Percentiles rank a stretch among this genome's conserved stretches.
Evolutionary conservation across 208 protist genomes (phyloP).

Genomic region (Trichomonas tenax): DNA sequence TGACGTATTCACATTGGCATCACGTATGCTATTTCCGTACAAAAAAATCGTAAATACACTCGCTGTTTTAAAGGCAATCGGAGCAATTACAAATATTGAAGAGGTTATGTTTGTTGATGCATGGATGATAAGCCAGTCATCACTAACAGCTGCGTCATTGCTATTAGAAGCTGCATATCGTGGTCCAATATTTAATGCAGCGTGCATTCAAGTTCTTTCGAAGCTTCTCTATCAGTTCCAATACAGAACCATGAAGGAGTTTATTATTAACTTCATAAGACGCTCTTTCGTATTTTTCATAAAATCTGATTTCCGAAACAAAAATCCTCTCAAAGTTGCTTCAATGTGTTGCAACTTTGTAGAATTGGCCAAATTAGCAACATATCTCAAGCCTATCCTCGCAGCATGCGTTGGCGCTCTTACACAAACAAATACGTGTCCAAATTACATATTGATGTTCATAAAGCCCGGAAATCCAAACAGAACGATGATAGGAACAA

Average conservation of each 20-base stretch:
- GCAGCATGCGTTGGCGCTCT: not conserved
- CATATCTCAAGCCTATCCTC: not conserved
- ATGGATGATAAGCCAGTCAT: not conserved
- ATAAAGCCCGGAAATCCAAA: not conserved
- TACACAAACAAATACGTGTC: not conserved
- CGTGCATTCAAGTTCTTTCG: not conserved
- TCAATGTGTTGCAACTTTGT: not conserved
- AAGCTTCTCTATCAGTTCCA: not conserved
- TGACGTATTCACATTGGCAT: not conserved
- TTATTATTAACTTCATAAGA: not conserved
- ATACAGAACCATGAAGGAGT: not conserved
- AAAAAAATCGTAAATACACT: not conserved
- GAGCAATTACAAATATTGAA: not conserved
- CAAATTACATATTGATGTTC: not conserved
- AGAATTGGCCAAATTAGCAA: not conserved
- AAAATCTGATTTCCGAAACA: not conserved
- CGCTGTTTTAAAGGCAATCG: not conserved
- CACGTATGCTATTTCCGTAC: not conserved
- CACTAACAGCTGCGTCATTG: not conserved
- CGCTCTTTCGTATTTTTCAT: not conserved
- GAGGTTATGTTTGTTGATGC: not conserved
- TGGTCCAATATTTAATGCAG: not conserved
- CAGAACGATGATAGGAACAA: not conserved
- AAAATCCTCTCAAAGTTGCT: not conserved
- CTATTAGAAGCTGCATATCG: not conserved